Evolutionary conservation across 805 yeast species (phyloP).

Genomic region (Kuraishia piskuri): DNA sequence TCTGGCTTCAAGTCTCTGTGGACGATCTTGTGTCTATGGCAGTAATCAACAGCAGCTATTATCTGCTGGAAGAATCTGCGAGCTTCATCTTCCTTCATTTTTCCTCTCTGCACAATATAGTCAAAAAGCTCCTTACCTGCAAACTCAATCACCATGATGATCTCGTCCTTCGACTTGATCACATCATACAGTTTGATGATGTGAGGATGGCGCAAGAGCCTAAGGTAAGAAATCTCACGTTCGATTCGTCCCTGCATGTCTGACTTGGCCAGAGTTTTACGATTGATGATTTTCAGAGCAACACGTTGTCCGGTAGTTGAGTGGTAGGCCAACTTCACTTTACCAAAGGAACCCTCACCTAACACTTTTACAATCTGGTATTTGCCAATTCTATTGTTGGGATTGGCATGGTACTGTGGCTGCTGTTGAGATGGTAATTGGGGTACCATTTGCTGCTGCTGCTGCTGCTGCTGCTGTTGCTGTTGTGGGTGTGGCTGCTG

Average conservation of each 20-base stretch:
- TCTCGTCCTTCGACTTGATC: slow-evolving; percentile 89
- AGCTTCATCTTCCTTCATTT: slow-evolving; percentile 88
- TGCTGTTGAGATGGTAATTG: slow-evolving; percentile 1
- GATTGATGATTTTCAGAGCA: slow-evolving; percentile 86
- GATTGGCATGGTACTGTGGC: neutral
- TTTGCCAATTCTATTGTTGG: slow-evolving; percentile 52
- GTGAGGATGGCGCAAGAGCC: slow-evolving; percentile 90
- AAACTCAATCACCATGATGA: slow-evolving; percentile 93
- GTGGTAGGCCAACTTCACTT: slow-evolving; percentile 87
- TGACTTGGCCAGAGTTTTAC: slow-evolving; percentile 84
- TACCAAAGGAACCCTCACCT: slow-evolving; percentile 96
- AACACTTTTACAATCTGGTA: slow-evolving; percentile 88
- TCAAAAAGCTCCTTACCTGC: slow-evolving; percentile 97
- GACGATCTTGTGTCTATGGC: slow-evolving; percentile 93
- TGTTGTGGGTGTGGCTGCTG: slow-evolving; percentile 8
- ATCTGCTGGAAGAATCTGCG: slow-evolving; percentile 93
- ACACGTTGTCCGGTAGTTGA: slow-evolving; percentile 86
- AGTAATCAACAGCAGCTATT: slow-evolving; percentile 92
- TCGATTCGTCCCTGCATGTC: slow-evolving; percentile 98
- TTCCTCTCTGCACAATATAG: slow-evolving; percentile 88
- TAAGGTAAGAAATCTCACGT: slow-evolving; percentile 83
- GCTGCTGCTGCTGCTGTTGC: slow-evolving; percentile 1
- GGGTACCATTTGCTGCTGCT: slow-evolving; percentile 5
- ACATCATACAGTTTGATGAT: slow-evolving; percentile 94
- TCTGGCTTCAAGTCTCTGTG: slow-evolving; percentile 97